Percentiles rank a stretch among this genome's conserved stretches.
Evolutionary conservation across 106 monocot genomes (phyloP).

Genomic region (Dioscorea dumetorum): DNA sequence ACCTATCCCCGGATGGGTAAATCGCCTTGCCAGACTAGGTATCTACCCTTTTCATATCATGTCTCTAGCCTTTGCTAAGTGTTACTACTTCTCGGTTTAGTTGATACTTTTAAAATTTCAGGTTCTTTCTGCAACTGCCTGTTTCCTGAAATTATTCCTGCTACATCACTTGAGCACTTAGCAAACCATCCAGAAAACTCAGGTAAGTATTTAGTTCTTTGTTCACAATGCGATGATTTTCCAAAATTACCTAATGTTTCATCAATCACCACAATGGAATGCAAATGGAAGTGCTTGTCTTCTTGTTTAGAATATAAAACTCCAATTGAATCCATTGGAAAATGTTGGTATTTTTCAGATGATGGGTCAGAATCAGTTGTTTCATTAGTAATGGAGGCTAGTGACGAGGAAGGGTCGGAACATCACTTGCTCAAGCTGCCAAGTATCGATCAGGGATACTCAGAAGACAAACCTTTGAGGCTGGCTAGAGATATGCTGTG

Average conservation of each 20-base stretch:
- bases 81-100: background rate
- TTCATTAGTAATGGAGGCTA: slow-evolving; percentile 18
- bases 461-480: slow-evolving; percentile 27
- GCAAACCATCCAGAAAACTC: slow-evolving; percentile 42
- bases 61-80: background rate
- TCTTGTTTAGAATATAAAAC: background rate
- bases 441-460: slow-evolving; percentile 6
- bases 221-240: background rate
- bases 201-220: slow-evolving; percentile 34
- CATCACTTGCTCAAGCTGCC: slow-evolving; percentile 20
- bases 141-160: slow-evolving; percentile 73
- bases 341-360: slow-evolving; percentile 5
- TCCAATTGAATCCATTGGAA: background rate
- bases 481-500: slow-evolving; percentile 25
- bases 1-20: slow-evolving; percentile 62
- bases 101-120: slow-evolving; percentile 18
- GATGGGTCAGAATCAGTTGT: slow-evolving; percentile 35
- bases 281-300: background rate
- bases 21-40: slow-evolving; percentile 65
- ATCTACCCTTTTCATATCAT: background rate
- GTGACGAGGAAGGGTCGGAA: slow-evolving; percentile 31
- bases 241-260: no score
- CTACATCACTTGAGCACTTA: slow-evolving; percentile 42
- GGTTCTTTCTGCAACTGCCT: slow-evolving; percentile 83
- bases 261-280: background rate